phyloP scores from a whole-genome alignment of 164 flowering plant genomes.

The Saururus chinensis region DNA sequence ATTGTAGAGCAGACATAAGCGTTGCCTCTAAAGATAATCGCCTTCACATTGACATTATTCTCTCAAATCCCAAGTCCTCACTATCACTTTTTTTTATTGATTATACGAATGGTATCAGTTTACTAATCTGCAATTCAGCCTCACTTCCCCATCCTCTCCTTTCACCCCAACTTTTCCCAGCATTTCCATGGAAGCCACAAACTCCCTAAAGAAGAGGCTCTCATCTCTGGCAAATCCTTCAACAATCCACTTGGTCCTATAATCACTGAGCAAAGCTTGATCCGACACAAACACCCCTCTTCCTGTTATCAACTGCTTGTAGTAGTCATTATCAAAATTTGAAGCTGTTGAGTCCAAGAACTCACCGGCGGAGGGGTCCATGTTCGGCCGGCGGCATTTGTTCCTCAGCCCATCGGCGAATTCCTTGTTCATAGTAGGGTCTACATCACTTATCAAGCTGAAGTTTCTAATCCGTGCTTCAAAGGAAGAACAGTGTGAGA shows the following conservation, averaged over 20 bases:
- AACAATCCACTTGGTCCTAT: conserved; percentile 40
- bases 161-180: conserved; percentile 39
- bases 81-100: too few relatives aligned
- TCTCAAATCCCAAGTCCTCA: too few relatives aligned
- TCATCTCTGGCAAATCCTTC: conserved; percentile 36
- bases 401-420: conserved; percentile 45
- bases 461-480: conserved; percentile 73
- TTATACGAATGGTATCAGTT: neutral
- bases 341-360: conserved; percentile 39
- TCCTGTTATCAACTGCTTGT: conserved; percentile 47
- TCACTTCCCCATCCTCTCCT: conserved; percentile 27
- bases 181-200: conserved; percentile 76
- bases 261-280: conserved; percentile 39
- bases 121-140: conserved; percentile 47
- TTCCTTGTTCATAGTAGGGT: conserved; percentile 43
- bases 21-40: too few relatives aligned
- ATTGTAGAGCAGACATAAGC: too few relatives aligned
- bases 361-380: conserved; percentile 46
- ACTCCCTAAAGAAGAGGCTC: conserved; percentile 40
- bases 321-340: conserved; percentile 58
- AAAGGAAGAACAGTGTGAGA: conserved; percentile 83
- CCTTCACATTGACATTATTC: too few relatives aligned
- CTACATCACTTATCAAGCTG: conserved; percentile 35
- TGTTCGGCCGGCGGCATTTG: conserved; percentile 48
- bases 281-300: conserved; percentile 65